Percentiles rank a stretch among this genome's conserved stretches.
phyloP scores from a whole-genome alignment of 345 rosid species.

The Viola odorata region DNA sequence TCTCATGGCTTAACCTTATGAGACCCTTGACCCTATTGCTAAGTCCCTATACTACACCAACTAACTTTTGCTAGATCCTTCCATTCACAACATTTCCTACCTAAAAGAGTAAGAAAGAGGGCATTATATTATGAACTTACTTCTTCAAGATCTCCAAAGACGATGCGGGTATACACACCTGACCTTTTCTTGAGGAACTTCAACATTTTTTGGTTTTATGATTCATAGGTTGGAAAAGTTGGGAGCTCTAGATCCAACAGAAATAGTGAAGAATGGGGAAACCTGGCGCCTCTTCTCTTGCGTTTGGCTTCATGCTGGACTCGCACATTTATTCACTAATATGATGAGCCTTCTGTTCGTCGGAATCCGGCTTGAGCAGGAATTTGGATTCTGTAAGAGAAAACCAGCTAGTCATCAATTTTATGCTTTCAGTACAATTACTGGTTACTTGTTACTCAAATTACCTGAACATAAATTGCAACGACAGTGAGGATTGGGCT shows the following conservation, averaged over 20 bases:
- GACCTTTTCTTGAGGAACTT: no score
- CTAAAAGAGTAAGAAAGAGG: no score
- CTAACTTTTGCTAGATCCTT: no score
- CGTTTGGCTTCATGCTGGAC: constrained; percentile 25
- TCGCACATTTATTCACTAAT: constrained; percentile 16
- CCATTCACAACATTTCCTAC: no score
- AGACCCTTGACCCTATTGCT: no score
- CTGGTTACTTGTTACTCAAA: neutral
- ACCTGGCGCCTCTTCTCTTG: constrained; percentile 19
- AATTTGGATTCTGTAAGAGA: constrained; percentile 24
- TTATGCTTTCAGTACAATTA: neutral
- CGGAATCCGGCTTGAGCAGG: constrained; percentile 24
- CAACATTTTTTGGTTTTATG: no score
- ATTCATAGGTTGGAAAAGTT: constrained; percentile 12
- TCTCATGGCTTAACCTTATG: no score
- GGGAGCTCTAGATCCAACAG: constrained; percentile 22
- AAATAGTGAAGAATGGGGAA: constrained; percentile 9
- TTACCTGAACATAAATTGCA: neutral
- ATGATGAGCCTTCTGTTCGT: constrained; percentile 23
- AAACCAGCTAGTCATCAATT: neutral
- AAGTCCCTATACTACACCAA: no score
- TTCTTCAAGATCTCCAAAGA: no score
- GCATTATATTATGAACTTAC: no score
- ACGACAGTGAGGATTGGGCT: constrained; percentile 19
- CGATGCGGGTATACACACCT: no score